These are phyloP conservation scores for Pichia kluyveri DNA, from an alignment of 805 yeast species.

Conservation along the genomic window DNA sequence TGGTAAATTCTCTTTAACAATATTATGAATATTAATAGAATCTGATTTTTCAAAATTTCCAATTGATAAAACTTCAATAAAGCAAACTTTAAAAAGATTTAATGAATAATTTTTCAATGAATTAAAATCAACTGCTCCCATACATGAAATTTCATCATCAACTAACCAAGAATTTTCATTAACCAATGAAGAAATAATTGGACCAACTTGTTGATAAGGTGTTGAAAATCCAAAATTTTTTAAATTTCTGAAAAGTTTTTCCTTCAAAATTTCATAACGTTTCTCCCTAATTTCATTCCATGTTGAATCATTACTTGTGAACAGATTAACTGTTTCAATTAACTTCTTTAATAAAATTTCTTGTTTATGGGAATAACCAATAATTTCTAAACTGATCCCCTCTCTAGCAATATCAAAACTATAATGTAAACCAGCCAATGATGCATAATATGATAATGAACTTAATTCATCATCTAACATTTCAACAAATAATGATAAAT, in stretches of 20 bases:
- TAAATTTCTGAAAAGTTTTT: slow-evolving; percentile 50
- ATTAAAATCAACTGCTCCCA: slow-evolving; percentile 40
- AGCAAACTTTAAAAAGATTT: slow-evolving; percentile 48
- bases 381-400: slow-evolving; percentile 58
- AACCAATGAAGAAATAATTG: slow-evolving; percentile 51
- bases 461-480: slow-evolving; percentile 67
- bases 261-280: slow-evolving; percentile 61
- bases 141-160: slow-evolving; percentile 48
- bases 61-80: slow-evolving; percentile 60
- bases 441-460: slow-evolving; percentile 76
- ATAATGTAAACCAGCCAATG: slow-evolving; percentile 65
- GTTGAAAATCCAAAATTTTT: slow-evolving; percentile 62
- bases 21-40: slow-evolving; percentile 40
- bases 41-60: slow-evolving; percentile 61
- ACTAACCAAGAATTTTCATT: slow-evolving; percentile 64
- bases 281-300: slow-evolving; percentile 33
- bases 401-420: slow-evolving; percentile 52
- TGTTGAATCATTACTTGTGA: slow-evolving; percentile 20
- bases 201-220: slow-evolving; percentile 73
- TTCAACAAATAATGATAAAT: slow-evolving; percentile 57
- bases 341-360: slow-evolving; percentile 53
- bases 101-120: slow-evolving; percentile 34
- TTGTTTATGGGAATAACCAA: slow-evolving; percentile 82
- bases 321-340: slow-evolving; percentile 41
- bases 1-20: slow-evolving; percentile 27